phyloP scores from a whole-genome alignment of 129 eudicot species.

The Dittrichia graveolens region DNA sequence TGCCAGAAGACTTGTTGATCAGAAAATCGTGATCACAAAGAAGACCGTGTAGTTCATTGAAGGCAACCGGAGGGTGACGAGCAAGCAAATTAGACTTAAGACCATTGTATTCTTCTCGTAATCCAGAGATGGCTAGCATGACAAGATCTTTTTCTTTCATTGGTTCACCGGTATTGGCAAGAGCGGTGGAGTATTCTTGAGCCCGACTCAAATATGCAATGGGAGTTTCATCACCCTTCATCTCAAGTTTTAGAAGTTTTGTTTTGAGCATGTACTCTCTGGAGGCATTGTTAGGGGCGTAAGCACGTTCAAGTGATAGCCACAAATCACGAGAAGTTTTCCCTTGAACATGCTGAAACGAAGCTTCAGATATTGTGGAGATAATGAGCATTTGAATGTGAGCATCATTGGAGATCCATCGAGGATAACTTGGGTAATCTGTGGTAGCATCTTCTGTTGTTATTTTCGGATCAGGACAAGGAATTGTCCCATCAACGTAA shows the following conservation, averaged over 20 bases:
- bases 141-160: background rate
- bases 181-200: background rate
- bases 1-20: background rate
- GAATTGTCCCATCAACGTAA: background rate
- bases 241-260: background rate
- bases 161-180: background rate
- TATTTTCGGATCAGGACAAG: background rate
- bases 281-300: too few species aligned
- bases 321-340: too few species aligned
- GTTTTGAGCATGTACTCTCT: background rate
- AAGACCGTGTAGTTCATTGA: background rate
- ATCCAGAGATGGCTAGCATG: background rate
- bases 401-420: background rate
- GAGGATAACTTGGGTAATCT: background rate
- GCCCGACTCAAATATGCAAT: background rate
- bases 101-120: background rate
- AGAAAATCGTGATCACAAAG: background rate
- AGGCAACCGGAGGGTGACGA: background rate
- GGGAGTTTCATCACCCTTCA: background rate
- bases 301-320: too few species aligned
- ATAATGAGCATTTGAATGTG: background rate
- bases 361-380: background rate
- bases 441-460: too few species aligned
- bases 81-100: background rate
- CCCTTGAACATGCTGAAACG: background rate